Evolutionary conservation across 192 early-diverging fungal genomes (phyloP), one percentile per base, ranked within the genome.

Genomic region (Gamsiella multidivaricata): DNA sequence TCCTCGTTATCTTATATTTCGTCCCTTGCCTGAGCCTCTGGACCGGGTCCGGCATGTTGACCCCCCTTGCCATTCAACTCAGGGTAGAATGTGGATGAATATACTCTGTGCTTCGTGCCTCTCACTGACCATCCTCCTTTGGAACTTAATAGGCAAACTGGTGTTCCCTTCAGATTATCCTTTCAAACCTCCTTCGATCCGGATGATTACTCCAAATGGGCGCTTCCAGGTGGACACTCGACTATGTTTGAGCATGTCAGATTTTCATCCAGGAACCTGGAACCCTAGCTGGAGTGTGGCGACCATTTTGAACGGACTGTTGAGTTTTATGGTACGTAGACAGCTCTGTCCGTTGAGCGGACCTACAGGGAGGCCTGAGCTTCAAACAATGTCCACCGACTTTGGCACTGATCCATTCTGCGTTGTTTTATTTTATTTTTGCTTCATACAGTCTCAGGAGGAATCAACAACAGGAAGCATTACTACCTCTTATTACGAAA

Each of bases 231-330:
- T 90, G 14, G 93, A 98, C 76, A 93, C 93, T 56, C 84, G 93
- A 60, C 89, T 99, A 22, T 99, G 98, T 78, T 83, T 97, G 63
- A 95, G 94, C 67, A 98, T 98, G 97, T 94, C 91, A 66, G 96
- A 98, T 85, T 98, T 97, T 81, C 94, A 95, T 65, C 93, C 92
- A 32, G 89, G 88, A 74, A 84, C 92, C 34, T 99, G 97, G 96
- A 99, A 98, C 69, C 96, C 97, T 7, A 92, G 94, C 53, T 98
- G 98, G 98, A 94, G 92, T 56, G 98, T 99, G 11, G 79, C 95
- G 9, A 99, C 98, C 0, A 98, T 99, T 55, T 82, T 99, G 41
- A 98, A 92, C 52, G 98, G 98, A 12, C 81, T 98, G 59, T 82
- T 99, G 42, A 94, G 92, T 51, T 99, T 99, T 76, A 99, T 99